These are phyloP conservation scores for Fusarium protoensiforme DNA, from an alignment of 2,329 filamentous ascomycete species.

Conservation along the genomic window DNA sequence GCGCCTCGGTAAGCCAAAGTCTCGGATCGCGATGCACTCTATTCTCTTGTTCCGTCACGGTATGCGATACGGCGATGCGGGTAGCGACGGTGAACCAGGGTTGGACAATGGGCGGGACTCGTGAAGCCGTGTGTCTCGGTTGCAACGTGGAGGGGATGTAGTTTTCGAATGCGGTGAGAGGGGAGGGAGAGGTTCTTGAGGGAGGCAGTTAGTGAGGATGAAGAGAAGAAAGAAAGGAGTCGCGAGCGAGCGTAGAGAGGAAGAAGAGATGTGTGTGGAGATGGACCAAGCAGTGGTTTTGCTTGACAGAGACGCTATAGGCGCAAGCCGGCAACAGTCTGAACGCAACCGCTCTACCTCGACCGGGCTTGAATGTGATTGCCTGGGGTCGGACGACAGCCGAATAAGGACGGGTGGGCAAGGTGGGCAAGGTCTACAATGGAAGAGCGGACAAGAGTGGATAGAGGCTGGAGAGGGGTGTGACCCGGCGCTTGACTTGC, in stretches of 20 bases:
- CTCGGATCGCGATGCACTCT: constrained; percentile 23
- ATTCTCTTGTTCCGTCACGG: constrained; percentile 27
- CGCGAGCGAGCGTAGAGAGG: constrained; percentile 26
- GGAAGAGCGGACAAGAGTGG: constrained; percentile 40
- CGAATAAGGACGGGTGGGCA: constrained; percentile 41
- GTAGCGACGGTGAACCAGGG: constrained; percentile 36
- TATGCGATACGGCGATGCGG: constrained; percentile 30
- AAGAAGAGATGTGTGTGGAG: constrained; percentile 26
- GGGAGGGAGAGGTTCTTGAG: constrained; percentile 11
- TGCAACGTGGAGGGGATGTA: constrained; percentile 32
- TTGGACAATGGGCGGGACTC: constrained; percentile 37
- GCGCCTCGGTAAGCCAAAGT: constrained; percentile 34
- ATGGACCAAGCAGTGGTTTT: constrained; percentile 41
- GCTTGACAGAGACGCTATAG: constrained; percentile 37
- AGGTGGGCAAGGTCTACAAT: constrained; percentile 33
- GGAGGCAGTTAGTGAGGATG: constrained; percentile 23
- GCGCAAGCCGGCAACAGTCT: constrained; percentile 33
- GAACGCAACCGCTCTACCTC: constrained; percentile 40
- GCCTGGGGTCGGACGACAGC: constrained; percentile 38
- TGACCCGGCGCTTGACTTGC: constrained; percentile 48
- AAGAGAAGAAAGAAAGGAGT: constrained; percentile 30
- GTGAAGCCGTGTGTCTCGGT: constrained; percentile 47
- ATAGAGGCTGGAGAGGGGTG: constrained; percentile 43
- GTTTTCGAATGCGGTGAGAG: constrained; percentile 39
- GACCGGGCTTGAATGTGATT: constrained; percentile 36